Conservation (phyloP, 2,329 filamentous ascomycete genomes). For the Scedosporium boydii region DNA sequence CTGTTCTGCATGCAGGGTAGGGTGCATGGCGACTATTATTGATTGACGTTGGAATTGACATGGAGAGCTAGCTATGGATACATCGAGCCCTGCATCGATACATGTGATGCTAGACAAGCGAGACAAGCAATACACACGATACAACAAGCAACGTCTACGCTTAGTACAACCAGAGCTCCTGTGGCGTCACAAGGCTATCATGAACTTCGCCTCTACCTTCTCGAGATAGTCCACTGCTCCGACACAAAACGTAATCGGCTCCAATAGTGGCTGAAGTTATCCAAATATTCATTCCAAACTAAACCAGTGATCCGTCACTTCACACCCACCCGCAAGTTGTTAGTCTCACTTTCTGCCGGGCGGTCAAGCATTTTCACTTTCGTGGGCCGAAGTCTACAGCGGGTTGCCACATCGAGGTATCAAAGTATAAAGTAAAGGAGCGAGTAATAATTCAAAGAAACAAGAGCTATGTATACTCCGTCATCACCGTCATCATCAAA, state of each 20-base stretch:
- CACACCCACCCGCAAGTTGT: neutral
- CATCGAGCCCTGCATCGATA: neutral
- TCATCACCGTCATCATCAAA: too few species aligned
- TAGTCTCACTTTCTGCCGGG: conserved; percentile 1
- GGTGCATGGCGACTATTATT: neutral
- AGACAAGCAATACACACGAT: too few species aligned
- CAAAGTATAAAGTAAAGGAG: too few species aligned
- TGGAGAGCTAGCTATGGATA: neutral
- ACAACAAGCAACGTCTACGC: neutral
- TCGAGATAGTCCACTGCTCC: neutral
- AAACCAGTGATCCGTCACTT: neutral
- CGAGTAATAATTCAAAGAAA: too few species aligned
- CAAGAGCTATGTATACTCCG: too few species aligned
- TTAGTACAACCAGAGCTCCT: neutral
- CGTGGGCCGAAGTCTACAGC: neutral
- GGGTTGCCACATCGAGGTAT: neutral
- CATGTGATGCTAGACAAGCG: neutral
- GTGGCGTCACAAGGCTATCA: neutral
- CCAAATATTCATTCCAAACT: neutral
- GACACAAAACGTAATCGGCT: neutral
- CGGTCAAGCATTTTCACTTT: neutral
- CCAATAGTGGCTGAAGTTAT: neutral
- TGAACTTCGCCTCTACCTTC: neutral
- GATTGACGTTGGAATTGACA: neutral
- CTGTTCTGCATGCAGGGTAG: too few species aligned